phyloP scores from a whole-genome alignment of 2,329 filamentous ascomycete species.

The Coniochaeta hoffmannii region DNA sequence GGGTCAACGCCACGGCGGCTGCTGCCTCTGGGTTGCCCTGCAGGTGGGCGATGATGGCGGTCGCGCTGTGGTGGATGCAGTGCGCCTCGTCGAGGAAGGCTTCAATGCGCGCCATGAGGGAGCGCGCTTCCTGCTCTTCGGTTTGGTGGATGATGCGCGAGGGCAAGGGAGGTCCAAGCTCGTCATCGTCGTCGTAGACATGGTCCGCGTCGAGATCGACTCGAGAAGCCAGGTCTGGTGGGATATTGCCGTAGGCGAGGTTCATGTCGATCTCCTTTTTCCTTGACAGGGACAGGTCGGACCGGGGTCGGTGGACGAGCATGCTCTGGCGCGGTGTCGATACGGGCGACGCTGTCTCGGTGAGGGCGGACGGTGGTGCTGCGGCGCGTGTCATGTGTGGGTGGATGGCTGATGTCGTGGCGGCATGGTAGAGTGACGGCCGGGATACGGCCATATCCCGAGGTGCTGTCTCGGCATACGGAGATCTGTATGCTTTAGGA shows the following conservation, averaged over 20 bases:
- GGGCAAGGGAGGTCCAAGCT: slow-evolving; percentile 17
- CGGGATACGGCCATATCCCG: slow-evolving; percentile 35
- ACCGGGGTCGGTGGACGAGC: slow-evolving; percentile 27
- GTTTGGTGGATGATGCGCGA: slow-evolving; percentile 47
- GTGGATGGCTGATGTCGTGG: slow-evolving; percentile 17
- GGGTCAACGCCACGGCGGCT: slow-evolving; percentile 83
- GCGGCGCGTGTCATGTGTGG: background rate
- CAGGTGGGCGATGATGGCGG: slow-evolving; percentile 68
- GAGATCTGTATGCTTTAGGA: slow-evolving; percentile 28
- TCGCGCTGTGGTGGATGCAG: slow-evolving; percentile 78
- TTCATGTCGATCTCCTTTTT: slow-evolving; percentile 72
- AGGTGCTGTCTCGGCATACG: slow-evolving; percentile 36
- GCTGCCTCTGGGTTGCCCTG: slow-evolving; percentile 76
- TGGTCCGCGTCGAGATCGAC: slow-evolving; percentile 32
- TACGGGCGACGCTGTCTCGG: slow-evolving; percentile 6
- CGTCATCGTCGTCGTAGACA: slow-evolving; percentile 15
- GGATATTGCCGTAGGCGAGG: slow-evolving; percentile 80
- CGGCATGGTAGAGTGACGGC: slow-evolving; percentile 24
- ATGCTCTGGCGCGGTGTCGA: slow-evolving; percentile 19
- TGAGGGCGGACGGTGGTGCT: background rate
- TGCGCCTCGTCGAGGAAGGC: slow-evolving; percentile 76
- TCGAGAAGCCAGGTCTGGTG: slow-evolving; percentile 54
- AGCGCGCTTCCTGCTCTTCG: slow-evolving; percentile 35
- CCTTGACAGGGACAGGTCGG: slow-evolving; percentile 29
- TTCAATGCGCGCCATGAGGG: slow-evolving; percentile 69